Conservation (phyloP, 306 rosid genomes). For the Prunus kanzakura region DNA sequence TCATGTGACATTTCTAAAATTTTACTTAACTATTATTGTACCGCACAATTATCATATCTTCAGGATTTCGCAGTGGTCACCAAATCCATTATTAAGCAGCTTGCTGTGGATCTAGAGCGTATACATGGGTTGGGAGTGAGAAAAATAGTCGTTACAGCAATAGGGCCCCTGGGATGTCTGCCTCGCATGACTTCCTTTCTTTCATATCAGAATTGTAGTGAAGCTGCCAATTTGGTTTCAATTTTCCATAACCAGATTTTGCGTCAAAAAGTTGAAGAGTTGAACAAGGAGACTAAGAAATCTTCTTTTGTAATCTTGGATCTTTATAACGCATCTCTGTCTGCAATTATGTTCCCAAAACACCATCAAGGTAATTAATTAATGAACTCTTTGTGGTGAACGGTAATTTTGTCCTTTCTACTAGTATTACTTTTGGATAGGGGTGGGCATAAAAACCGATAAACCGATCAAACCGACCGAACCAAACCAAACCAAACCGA, state of each 20-base stretch:
- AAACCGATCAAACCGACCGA: no score
- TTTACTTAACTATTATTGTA: no score
- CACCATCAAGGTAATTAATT: conserved; percentile 1
- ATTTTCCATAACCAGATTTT: conserved; percentile 35
- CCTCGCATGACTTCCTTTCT: conserved; percentile 12
- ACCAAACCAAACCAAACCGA: no score
- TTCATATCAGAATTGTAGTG: conserved; percentile 18
- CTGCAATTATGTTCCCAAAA: conserved; percentile 12
- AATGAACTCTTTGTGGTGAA: no score
- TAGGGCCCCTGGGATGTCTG: conserved; percentile 52
- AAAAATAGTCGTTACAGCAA: conserved; percentile 33
- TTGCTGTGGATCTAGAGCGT: conserved; percentile 27
- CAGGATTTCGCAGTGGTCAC: conserved; percentile 29
- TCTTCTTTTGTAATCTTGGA: conserved; percentile 32
- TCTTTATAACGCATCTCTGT: conserved; percentile 20
- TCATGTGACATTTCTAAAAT: no score
- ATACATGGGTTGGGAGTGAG: conserved; percentile 37
- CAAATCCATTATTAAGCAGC: conserved; percentile 33
- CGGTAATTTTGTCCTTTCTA: no score
- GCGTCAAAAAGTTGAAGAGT: conserved; percentile 17
- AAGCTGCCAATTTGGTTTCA: conserved; percentile 21
- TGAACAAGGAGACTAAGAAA: conserved; percentile 12
- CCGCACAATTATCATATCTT: no score
- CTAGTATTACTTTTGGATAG: no score
- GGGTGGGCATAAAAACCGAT: no score